Evolutionary conservation across 129 eudicot genomes (phyloP), one percentile per base, ranked within the genome.

Genomic region (Escallonia herrerae): DNA sequence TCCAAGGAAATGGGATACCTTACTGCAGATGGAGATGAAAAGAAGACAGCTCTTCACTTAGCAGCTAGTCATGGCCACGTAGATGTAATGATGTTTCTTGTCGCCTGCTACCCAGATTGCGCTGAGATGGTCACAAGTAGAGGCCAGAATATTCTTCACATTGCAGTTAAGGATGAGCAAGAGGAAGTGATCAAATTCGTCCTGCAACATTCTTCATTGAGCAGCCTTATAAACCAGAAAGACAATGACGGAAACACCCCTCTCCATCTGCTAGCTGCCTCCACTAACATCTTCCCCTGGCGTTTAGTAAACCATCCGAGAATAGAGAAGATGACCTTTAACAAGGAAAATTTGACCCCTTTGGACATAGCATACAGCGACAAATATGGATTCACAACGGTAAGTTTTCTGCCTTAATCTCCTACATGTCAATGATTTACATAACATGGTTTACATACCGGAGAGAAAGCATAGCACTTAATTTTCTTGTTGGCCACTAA

Each of bases 31-130:
- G 15, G 10, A n/a, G 68, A 53, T 4, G 51, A 63, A 2, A 40
- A 46, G 5, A 44, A 43, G 37, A 68, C 80, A n/a, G 65, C 74
- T 40, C 74, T 75, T 46, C 80, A 75, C 57, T 10, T 75, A 9
- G 80, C 80, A 62, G 58, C 80, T 12, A 12, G 63, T 38, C n/a
- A 43, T 15, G 74, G 80, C 11, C 50, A 75, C 6, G 12, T 62
- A 9, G 37, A 49, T 3, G 61, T 69, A 15, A 59, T 75, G 54
- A 56, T 54, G 47, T 40, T n/a, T 2, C n/a, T 75, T 1, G 53
- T 68, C 2, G 8, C 40, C 6, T 11, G 15, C 7, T 68, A 74
- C 48, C 80, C 80, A 41, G 69, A 68, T 63, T 68, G 70, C 11
- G 55, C 61, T 56, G 80, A 75, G 48, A 68, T 62, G 80, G 53